Conservation (phyloP, 2,329 filamentous ascomycete species). For the Exophiala lecanii-corni region DNA sequence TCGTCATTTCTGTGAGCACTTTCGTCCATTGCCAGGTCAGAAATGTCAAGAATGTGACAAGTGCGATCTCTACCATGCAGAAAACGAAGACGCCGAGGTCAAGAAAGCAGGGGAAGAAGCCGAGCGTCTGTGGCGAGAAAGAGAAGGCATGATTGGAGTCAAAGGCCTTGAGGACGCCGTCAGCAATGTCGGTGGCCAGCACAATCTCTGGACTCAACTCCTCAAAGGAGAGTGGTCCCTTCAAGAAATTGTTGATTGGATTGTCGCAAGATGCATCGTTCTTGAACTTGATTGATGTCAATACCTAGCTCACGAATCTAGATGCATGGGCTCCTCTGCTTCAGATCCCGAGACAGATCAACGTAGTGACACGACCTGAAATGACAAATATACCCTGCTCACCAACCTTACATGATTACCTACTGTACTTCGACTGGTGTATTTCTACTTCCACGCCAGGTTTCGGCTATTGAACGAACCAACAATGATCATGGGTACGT, state of each 20-base stretch:
- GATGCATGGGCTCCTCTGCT: too few relatives aligned
- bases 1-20: slow-evolving; percentile 93
- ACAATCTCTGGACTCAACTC: slow-evolving; percentile 36
- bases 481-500: too few relatives aligned
- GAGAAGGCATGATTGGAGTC: slow-evolving; percentile 46
- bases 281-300: slow-evolving; percentile 29
- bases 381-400: too few relatives aligned
- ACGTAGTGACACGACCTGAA: too few relatives aligned
- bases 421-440: too few relatives aligned
- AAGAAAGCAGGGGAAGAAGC: slow-evolving; percentile 65
- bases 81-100: slow-evolving; percentile 67
- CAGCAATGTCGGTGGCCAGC: slow-evolving; percentile 25
- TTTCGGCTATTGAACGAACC: too few relatives aligned
- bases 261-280: slow-evolving; percentile 38
- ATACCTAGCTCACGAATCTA: not conserved
- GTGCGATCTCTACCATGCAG: slow-evolving; percentile 69
- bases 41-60: slow-evolving; percentile 73
- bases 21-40: slow-evolving; percentile 72
- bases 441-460: too few relatives aligned
- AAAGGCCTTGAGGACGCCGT: slow-evolving; percentile 25
- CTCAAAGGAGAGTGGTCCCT: slow-evolving; percentile 36
- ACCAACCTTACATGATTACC: too few relatives aligned
- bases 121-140: slow-evolving; percentile 65
- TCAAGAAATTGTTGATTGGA: slow-evolving; percentile 37
- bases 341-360: too few relatives aligned